Conservation (phyloP, 306 rosid genomes). For the Hippophae gyantsensis region DNA sequence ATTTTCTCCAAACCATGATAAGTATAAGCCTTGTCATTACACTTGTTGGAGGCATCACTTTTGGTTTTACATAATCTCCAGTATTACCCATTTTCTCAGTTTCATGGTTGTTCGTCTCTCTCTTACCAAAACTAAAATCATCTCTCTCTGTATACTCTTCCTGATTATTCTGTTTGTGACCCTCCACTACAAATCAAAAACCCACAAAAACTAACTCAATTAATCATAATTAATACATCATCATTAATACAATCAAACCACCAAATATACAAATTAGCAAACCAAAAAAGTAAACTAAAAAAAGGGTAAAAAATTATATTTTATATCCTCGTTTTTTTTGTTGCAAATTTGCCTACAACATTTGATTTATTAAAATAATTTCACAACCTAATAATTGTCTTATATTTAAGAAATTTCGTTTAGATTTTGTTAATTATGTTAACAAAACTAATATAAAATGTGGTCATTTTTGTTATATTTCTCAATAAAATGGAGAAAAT, state of each 20-base stretch:
- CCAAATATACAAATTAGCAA: not conserved
- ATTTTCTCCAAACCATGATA: conserved; percentile 93
- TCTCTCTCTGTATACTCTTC: conserved; percentile 63
- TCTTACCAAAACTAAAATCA: conserved; percentile 72
- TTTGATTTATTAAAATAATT: too few species aligned
- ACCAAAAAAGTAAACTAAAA: not conserved
- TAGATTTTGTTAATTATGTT: too few species aligned
- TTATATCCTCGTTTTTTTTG: too few species aligned
- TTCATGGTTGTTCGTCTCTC: conserved; percentile 38
- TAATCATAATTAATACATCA: not conserved
- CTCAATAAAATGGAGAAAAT: too few species aligned
- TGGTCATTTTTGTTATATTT: too few species aligned
- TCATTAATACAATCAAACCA: not conserved
- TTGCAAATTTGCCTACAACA: too few species aligned
- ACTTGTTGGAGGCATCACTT: conserved; percentile 72
- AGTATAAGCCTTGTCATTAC: conserved; percentile 92
- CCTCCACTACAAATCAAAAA: conserved; percentile 35
- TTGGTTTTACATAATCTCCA: conserved; percentile 21
- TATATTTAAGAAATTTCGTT: too few species aligned
- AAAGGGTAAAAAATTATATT: not conserved
- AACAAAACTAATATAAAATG: too few species aligned
- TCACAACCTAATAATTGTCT: too few species aligned
- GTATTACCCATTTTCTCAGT: conserved; percentile 40
- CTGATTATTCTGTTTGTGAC: conserved; percentile 40
- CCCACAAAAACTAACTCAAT: not conserved